A percentile compares a stretch with the other conserved stretches of the same genome.
phyloP scores from a whole-genome alignment of 2,329 filamentous ascomycete genomes.

The Amylocarpus encephaloides region DNA sequence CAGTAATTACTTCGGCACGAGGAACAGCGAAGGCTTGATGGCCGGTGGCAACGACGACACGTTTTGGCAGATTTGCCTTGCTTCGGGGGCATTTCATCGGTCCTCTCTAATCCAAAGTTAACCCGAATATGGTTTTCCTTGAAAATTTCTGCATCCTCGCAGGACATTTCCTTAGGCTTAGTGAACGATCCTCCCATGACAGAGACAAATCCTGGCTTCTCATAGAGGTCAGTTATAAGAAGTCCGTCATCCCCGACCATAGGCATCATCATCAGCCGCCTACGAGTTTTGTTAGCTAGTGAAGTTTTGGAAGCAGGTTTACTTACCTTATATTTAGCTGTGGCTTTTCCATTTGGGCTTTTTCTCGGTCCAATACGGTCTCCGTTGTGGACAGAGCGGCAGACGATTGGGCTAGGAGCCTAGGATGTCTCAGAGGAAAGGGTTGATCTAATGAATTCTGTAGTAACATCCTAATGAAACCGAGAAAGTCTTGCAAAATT shows the following conservation, averaged over 20 bases:
- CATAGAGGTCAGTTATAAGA: conserved; percentile 5
- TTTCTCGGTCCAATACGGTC: neutral
- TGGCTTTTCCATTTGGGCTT: neutral
- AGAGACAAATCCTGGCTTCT: conserved; percentile 8
- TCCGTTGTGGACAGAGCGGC: neutral
- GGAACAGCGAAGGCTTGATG: conserved; percentile 5
- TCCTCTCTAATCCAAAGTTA: conserved; percentile 9
- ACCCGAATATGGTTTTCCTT: conserved; percentile 9
- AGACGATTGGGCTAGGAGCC: neutral
- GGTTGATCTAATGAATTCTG: neutral
- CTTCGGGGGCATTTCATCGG: conserved; percentile 5
- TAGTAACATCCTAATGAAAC: neutral
- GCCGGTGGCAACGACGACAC: neutral
- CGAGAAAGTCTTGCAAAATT: neutral
- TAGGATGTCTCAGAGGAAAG: neutral
- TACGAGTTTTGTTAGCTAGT: conserved; percentile 5
- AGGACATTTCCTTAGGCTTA: conserved; percentile 6
- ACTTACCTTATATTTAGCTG: conserved; percentile 2
- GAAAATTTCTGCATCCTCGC: conserved; percentile 8
- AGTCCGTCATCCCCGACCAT: conserved; percentile 4
- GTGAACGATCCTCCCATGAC: conserved; percentile 3
- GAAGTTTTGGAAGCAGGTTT: conserved; percentile 4
- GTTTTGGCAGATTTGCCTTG: neutral
- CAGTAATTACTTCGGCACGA: neutral
- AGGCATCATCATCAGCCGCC: conserved; percentile 6